phyloP scores from a whole-genome alignment of 768 basidiomycete genomes.

The Tulasnella sp. region DNA sequence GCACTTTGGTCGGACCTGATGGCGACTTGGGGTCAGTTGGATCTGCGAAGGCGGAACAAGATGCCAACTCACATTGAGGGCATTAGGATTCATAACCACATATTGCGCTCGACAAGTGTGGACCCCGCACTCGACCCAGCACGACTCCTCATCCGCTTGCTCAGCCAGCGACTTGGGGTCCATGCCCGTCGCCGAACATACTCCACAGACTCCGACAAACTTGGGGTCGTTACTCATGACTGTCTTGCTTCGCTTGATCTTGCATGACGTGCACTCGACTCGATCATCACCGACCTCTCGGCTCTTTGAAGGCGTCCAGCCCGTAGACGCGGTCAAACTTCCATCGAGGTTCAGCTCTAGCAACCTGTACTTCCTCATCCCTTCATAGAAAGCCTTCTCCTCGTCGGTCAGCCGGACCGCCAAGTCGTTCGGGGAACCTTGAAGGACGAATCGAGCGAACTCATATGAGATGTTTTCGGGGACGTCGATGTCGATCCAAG shows the following conservation, averaged over 20 bases:
- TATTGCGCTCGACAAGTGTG: too few species aligned
- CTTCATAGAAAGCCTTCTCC: slow-evolving; percentile 33
- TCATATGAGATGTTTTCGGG: slow-evolving; percentile 38
- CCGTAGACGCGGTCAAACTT: slow-evolving; percentile 31
- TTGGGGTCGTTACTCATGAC: slow-evolving; percentile 34
- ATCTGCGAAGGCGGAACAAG: too few species aligned
- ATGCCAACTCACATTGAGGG: too few species aligned
- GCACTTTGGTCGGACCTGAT: slow-evolving; percentile 36
- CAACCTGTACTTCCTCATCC: slow-evolving; percentile 36
- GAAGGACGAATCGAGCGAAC: slow-evolving; percentile 36
- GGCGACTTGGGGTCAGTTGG: not conserved
- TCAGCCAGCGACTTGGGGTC: too few species aligned
- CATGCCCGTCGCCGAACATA: slow-evolving; percentile 27
- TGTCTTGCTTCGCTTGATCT: slow-evolving; percentile 35
- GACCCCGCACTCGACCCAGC: too few species aligned
- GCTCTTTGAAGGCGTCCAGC: slow-evolving; percentile 37
- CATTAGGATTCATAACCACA: too few species aligned
- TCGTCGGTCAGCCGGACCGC: slow-evolving; percentile 33
- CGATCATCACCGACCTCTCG: slow-evolving; percentile 36
- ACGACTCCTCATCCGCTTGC: too few species aligned
- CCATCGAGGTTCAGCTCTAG: slow-evolving; percentile 38
- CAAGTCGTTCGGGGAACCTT: slow-evolving; percentile 30
- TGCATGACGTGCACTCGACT: slow-evolving; percentile 34
- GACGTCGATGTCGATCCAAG: slow-evolving; percentile 36
- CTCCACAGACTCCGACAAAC: slow-evolving; percentile 31